These are phyloP conservation scores for Claviceps sp. DNA, from an alignment of 2,329 filamentous ascomycete species.

Conservation along the genomic window DNA sequence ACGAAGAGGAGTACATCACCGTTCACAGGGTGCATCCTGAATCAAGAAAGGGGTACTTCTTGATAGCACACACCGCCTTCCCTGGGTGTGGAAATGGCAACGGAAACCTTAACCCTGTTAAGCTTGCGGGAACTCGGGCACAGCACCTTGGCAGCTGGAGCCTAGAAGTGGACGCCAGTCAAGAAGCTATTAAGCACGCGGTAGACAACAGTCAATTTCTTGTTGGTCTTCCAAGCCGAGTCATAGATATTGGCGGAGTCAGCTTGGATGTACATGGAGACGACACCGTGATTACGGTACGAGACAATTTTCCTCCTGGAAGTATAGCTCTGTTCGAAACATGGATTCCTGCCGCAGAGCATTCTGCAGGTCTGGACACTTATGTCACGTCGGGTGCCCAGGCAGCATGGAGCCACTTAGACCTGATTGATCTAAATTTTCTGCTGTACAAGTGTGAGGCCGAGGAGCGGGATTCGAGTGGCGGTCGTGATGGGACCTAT, in stretches of 20 bases:
- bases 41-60: slow-evolving; percentile 84
- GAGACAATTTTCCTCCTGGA: slow-evolving; percentile 77
- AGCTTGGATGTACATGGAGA: slow-evolving; percentile 57
- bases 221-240: slow-evolving; percentile 70
- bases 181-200: slow-evolving; percentile 52
- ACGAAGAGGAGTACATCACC: slow-evolving; percentile 91
- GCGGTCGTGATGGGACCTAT: slow-evolving; percentile 76
- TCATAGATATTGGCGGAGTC: slow-evolving; percentile 61
- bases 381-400: slow-evolving; percentile 74
- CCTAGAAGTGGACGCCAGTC: slow-evolving; percentile 71
- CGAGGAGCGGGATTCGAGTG: slow-evolving; percentile 69
- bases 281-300: slow-evolving; percentile 67
- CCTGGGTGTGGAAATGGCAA: slow-evolving; percentile 80
- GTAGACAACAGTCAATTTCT: slow-evolving; percentile 58
- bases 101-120: slow-evolving; percentile 64
- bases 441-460: slow-evolving; percentile 82
- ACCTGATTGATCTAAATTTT: slow-evolving; percentile 78
- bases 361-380: slow-evolving; percentile 69
- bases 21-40: slow-evolving; percentile 89
- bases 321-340: slow-evolving; percentile 94
- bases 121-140: slow-evolving; percentile 71
- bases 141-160: slow-evolving; percentile 84
- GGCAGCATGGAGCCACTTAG: slow-evolving; percentile 61
- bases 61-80: slow-evolving; percentile 93
- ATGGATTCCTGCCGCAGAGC: slow-evolving; percentile 80